Percentiles rank a stretch among this genome's conserved stretches.
Evolutionary conservation across 75 land plant genomes (phyloP).

Genomic region (Pinus taeda): DNA sequence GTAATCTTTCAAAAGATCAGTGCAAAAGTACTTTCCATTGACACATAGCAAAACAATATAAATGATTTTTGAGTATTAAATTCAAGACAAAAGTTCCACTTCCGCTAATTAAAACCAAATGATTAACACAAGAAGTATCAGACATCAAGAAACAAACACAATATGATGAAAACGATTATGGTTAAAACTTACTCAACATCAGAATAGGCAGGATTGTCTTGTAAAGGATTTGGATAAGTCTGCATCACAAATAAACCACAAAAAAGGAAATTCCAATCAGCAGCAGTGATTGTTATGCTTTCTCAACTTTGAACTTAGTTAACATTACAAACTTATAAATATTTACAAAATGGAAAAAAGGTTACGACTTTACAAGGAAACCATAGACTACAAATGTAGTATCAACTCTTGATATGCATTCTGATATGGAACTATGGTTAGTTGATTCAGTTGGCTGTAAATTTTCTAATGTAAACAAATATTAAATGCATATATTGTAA

Average conservation of each 20-base stretch:
- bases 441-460: background rate
- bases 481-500: background rate
- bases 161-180: background rate
- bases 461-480: background rate
- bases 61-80: too few species aligned
- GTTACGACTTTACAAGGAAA: background rate
- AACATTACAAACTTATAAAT: background rate
- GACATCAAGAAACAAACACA: background rate
- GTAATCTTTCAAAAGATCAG: background rate
- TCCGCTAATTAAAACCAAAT: background rate
- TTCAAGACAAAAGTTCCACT: background rate
- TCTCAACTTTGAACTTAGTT: background rate
- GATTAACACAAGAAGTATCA: background rate
- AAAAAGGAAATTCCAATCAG: background rate
- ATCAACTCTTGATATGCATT: background rate
- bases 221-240: constrained; percentile 62
- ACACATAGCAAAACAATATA: too few species aligned
- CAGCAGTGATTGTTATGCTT: background rate
- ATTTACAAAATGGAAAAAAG: background rate
- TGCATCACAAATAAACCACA: constrained; percentile 23
- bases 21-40: background rate
- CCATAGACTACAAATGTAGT: background rate
- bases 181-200: constrained; percentile 48
- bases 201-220: constrained; percentile 59
- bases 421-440: background rate